phyloP scores from a whole-genome alignment of 257 asterid species.

The Linderniella brevidens region DNA sequence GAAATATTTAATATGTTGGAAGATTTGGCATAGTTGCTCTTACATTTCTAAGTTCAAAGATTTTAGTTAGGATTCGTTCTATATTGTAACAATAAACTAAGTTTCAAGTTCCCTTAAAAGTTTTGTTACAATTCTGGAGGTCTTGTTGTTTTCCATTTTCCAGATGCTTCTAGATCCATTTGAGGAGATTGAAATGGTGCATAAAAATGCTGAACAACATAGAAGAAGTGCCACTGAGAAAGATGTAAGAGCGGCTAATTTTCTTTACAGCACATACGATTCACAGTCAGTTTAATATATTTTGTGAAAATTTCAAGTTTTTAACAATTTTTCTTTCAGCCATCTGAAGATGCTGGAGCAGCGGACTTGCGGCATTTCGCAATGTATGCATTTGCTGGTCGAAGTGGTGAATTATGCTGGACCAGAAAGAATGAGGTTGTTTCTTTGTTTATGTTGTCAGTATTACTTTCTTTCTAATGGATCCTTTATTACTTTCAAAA shows the following conservation, averaged over 20 bases:
- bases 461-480: background rate
- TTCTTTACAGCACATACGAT: background rate
- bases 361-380: constrained; percentile 88
- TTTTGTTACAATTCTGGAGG: too few species aligned
- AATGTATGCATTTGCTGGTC: constrained; percentile 83
- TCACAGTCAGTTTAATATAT: background rate
- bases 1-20: too few species aligned
- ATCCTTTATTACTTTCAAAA: background rate
- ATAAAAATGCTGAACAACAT: constrained; percentile 79
- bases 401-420: constrained; percentile 84
- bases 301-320: too few species aligned
- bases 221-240: constrained; percentile 92
- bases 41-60: too few species aligned
- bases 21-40: too few species aligned
- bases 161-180: constrained; percentile 91
- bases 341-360: constrained; percentile 49
- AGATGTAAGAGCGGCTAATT: constrained; percentile 45
- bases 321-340: constrained; percentile 20
- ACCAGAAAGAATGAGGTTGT: constrained; percentile 68
- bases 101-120: too few species aligned
- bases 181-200: constrained; percentile 77
- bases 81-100: too few species aligned
- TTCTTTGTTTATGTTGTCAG: background rate
- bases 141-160: constrained; percentile 2
- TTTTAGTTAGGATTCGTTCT: too few species aligned